Percentiles rank a stretch among this genome's conserved stretches.
Conservation (phyloP, 169 alveolate species). For the Eimeria praecox region DNA sequence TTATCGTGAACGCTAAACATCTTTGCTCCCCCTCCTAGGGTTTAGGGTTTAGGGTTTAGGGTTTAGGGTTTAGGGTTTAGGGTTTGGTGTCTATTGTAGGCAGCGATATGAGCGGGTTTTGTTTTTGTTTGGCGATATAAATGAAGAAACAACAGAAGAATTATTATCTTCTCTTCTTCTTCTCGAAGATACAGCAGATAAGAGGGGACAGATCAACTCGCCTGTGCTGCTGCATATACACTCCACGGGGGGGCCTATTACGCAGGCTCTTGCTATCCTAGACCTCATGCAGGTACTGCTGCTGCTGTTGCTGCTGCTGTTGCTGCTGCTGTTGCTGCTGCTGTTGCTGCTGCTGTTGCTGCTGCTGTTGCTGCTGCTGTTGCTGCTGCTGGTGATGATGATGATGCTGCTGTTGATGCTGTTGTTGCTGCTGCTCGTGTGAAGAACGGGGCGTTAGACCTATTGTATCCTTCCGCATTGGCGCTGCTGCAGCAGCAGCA, state of each 20-base stretch:
- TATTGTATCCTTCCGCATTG: not conserved
- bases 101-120: slow-evolving; percentile 10
- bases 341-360: not conserved
- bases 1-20: not conserved
- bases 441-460: not conserved
- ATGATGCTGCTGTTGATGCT: not conserved
- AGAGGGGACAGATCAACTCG: not conserved
- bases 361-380: not conserved
- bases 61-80: slow-evolving; percentile 23
- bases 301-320: slow-evolving; percentile 3
- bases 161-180: slow-evolving; percentile 1
- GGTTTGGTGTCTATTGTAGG: not conserved
- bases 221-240: slow-evolving; percentile 50
- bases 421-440: not conserved
- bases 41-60: slow-evolving; percentile 31
- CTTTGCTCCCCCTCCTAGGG: not conserved
- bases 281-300: slow-evolving; percentile 68
- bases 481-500: not conserved
- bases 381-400: not conserved
- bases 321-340: not conserved
- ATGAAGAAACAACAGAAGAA: not conserved
- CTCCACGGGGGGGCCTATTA: slow-evolving; percentile 54
- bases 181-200: slow-evolving; percentile 47
- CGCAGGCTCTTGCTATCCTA: slow-evolving; percentile 43
- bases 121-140: slow-evolving; percentile 10